These are phyloP conservation scores for Gossypium thurberi DNA, from an alignment of 345 rosid species.

Conservation along the genomic window DNA sequence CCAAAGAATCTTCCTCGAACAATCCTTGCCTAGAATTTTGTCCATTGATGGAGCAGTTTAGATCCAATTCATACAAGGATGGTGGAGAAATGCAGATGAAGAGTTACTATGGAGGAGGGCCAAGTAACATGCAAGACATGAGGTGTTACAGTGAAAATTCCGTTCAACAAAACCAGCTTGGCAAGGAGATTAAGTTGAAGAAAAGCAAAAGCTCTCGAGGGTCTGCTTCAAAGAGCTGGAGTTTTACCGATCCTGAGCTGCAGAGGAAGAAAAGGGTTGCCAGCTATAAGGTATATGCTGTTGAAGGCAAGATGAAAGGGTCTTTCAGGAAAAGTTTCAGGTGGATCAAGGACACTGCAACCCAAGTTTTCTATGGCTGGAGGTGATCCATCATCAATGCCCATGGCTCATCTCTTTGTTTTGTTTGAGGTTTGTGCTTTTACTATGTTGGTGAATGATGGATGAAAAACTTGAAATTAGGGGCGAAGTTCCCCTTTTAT, in stretches of 20 bases:
- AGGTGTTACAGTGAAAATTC: slow-evolving; percentile 48
- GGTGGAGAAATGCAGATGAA: slow-evolving; percentile 29
- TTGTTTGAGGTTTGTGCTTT: not conserved
- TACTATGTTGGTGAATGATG: not conserved
- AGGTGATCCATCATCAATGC: slow-evolving; percentile 25
- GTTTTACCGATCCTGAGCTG: slow-evolving; percentile 71
- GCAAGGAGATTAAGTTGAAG: slow-evolving; percentile 44
- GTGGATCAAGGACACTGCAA: slow-evolving; percentile 78
- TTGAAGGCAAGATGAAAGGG: slow-evolving; percentile 88
- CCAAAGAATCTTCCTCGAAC: not conserved
- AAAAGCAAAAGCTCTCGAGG: slow-evolving; percentile 40
- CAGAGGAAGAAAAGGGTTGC: slow-evolving; percentile 94
- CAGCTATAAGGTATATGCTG: slow-evolving; percentile 66
- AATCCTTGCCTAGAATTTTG: not conserved
- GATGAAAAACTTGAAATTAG: not conserved
- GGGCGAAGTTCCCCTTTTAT: not conserved
- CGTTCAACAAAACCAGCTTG: slow-evolving; percentile 27
- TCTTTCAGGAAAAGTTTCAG: slow-evolving; percentile 76
- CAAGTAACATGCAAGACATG: slow-evolving; percentile 52
- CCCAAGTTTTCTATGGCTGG: slow-evolving; percentile 56
- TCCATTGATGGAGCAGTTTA: slow-evolving; percentile 39
- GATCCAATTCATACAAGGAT: slow-evolving; percentile 54
- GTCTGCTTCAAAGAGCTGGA: slow-evolving; percentile 53
- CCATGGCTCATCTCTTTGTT: not conserved
- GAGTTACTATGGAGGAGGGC: slow-evolving; percentile 30